Conservation (phyloP, 2,329 filamentous ascomycete genomes). For the Coleophoma cylindrospora region DNA sequence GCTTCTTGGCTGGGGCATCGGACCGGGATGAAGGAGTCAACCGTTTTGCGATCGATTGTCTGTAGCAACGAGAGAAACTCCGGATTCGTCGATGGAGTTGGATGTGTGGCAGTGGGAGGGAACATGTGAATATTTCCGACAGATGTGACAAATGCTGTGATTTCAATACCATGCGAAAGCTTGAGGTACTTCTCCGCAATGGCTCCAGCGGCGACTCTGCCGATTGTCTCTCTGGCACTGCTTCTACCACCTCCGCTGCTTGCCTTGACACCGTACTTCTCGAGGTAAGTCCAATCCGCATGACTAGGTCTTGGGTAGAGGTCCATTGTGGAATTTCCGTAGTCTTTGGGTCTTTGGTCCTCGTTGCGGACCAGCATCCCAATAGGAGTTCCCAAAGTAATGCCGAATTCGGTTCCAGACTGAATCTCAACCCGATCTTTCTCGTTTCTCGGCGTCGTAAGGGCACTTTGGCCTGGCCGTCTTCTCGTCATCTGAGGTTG, state of each 20-base stretch:
- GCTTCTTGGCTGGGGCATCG: conserved; percentile 71
- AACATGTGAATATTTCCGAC: conserved; percentile 78
- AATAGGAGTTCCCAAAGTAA: conserved; percentile 89
- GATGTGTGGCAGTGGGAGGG: conserved; percentile 62
- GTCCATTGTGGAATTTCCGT: conserved; percentile 86
- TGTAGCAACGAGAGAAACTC: conserved; percentile 71
- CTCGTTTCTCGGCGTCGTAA: conserved; percentile 90
- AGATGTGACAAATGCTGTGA: conserved; percentile 83
- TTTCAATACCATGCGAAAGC: conserved; percentile 79
- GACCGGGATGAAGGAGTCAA: conserved; percentile 81
- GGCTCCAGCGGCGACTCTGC: conserved; percentile 83
- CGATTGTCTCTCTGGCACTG: conserved; percentile 93
- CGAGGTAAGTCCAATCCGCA: conserved; percentile 94
- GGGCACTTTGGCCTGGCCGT: conserved; percentile 80
- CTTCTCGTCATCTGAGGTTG: conserved; percentile 92
- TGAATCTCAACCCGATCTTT: conserved; percentile 90
- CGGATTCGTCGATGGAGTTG: conserved; percentile 68
- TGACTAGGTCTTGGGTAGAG: conserved; percentile 86
- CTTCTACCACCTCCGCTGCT: conserved; percentile 84
- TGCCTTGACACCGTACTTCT: conserved; percentile 95
- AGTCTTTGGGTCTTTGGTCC: conserved; percentile 90
- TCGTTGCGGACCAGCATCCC: conserved; percentile 84
- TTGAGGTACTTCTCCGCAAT: conserved; percentile 90
- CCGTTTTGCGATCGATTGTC: conserved; percentile 65
- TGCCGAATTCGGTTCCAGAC: conserved; percentile 84